These are phyloP conservation scores for Penicillium sp. DNA, from an alignment of 2,329 filamentous ascomycete genomes.

Conservation along the genomic window DNA sequence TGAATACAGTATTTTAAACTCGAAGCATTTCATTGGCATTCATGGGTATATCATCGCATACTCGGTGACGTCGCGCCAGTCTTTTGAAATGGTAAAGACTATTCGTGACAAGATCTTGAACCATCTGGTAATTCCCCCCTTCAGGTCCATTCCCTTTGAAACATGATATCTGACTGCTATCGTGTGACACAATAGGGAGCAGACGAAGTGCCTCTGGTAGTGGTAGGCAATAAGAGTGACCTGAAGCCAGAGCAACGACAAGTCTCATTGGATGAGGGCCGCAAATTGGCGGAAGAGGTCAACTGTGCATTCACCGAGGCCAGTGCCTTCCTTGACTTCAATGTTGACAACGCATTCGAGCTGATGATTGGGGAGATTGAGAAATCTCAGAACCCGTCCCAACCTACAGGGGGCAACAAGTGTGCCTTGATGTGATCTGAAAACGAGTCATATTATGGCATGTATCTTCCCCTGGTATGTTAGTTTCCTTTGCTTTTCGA, in stretches of 20 bases:
- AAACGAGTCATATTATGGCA: background rate
- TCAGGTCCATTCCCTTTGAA: background rate
- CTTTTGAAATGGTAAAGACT: conserved; percentile 95
- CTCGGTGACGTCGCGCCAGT: conserved; percentile 90
- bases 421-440: conserved; percentile 77
- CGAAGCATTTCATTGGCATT: conserved; percentile 98
- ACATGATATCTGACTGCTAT: background rate
- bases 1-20: conserved; percentile 97
- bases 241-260: conserved; percentile 90
- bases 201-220: conserved; percentile 87
- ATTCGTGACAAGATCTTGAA: conserved; percentile 97
- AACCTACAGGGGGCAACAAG: conserved; percentile 77
- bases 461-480: conserved; percentile 9
- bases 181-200: conserved; percentile 64
- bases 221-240: conserved; percentile 97
- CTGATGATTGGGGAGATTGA: conserved; percentile 93
- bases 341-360: conserved; percentile 90
- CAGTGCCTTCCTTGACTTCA: conserved; percentile 89
- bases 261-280: conserved; percentile 81
- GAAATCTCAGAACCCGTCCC: conserved; percentile 85
- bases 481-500: background rate
- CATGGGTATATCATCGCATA: conserved; percentile 99
- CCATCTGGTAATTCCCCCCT: conserved; percentile 68
- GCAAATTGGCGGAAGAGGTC: conserved; percentile 80
- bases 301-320: conserved; percentile 94